Evolutionary conservation across 306 rosid species (phyloP).

Genomic region (Leucaena leucocephala): DNA sequence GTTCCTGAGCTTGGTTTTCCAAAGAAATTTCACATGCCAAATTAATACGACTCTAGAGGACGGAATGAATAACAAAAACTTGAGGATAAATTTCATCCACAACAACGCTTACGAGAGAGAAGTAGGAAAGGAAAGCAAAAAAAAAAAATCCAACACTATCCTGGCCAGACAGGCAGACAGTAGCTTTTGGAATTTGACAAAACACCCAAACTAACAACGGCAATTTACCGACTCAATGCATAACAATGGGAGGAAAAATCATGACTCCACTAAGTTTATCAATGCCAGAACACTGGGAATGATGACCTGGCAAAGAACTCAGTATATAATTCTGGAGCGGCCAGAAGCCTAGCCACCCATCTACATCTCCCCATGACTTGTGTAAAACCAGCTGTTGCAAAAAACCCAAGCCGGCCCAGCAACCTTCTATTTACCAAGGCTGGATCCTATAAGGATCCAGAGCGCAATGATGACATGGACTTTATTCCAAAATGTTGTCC

Average conservation of each 20-base stretch:
- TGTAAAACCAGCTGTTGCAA: conserved; percentile 47
- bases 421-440: conserved; percentile 40
- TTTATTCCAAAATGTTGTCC: conserved; percentile 41
- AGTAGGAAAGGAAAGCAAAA: neutral
- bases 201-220: conserved; percentile 12
- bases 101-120: conserved; percentile 10
- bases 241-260: conserved; percentile 27
- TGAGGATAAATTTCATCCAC: neutral
- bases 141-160: neutral
- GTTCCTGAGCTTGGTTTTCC: neutral
- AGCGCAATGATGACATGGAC: conserved; percentile 39
- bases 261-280: conserved; percentile 33
- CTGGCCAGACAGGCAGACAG: too few relatives aligned
- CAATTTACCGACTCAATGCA: conserved; percentile 37
- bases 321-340: conserved; percentile 36
- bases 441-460: conserved; percentile 37
- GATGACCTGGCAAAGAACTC: conserved; percentile 30
- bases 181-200: too few relatives aligned
- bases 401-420: conserved; percentile 47
- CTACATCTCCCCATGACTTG: conserved; percentile 14
- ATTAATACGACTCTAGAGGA: neutral
- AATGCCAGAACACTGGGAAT: conserved; percentile 26
- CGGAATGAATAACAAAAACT: neutral
- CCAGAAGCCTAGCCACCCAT: conserved; percentile 33
- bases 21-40: neutral